Conservation (phyloP, 1,139 yeast genomes). For the Geotrichum cucujoidarum region DNA sequence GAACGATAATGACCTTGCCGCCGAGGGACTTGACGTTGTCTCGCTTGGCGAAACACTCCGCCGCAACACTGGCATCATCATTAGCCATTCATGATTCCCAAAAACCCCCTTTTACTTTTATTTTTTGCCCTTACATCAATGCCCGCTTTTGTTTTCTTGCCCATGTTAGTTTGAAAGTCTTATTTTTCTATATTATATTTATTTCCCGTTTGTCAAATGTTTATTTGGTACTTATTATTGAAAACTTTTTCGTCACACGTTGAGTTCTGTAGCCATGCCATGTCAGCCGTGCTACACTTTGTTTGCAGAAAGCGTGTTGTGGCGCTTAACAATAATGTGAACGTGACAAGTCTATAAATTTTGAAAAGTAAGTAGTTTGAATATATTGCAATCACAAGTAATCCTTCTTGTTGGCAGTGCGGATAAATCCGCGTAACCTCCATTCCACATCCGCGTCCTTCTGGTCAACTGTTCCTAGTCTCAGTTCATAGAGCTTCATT, state of each 20-base stretch:
- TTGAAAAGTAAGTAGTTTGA: neutral
- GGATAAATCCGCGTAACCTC: conserved; percentile 86
- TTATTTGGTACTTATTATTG: too few relatives aligned
- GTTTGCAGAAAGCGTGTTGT: too few relatives aligned
- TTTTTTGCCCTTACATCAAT: too few relatives aligned
- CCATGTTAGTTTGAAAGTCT: too few relatives aligned
- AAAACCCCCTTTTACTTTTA: neutral
- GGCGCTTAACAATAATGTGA: too few relatives aligned
- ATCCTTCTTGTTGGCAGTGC: conserved; percentile 94
- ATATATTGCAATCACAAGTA: conserved; percentile 50
- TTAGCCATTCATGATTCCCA: conserved; percentile 18
- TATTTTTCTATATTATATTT: too few relatives aligned
- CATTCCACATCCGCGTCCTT: conserved; percentile 98
- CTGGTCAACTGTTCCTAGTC: conserved; percentile 86
- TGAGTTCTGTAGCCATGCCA: too few relatives aligned
- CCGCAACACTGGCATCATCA: conserved; percentile 39
- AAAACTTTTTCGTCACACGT: too few relatives aligned
- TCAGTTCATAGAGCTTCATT: conserved; percentile 84
- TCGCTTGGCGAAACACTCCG: conserved; percentile 42
- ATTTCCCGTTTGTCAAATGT: too few relatives aligned
- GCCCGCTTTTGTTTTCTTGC: too few relatives aligned
- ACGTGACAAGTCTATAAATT: too few relatives aligned
- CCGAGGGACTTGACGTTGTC: conserved; percentile 33
- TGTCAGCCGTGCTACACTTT: too few relatives aligned
- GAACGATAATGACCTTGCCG: conserved; percentile 21